Percentiles rank a stretch among this genome's conserved stretches.
phyloP scores from a whole-genome alignment of 2,329 filamentous ascomycete species.

The Coccinonectria pachysandricola region DNA sequence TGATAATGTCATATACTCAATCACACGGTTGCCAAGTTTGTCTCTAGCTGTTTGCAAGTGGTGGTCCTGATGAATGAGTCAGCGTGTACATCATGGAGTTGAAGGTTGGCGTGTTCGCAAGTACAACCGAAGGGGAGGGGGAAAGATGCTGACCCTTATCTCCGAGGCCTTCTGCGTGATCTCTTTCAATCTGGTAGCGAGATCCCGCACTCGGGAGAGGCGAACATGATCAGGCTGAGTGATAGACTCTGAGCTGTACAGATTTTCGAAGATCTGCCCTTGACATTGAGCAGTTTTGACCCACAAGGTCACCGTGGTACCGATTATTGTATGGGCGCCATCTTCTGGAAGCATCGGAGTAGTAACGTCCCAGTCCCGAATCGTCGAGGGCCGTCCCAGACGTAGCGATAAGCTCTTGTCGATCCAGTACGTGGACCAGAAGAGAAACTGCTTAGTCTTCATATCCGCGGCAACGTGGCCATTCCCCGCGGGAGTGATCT shows the following conservation, averaged over 20 bases:
- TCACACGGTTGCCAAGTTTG: not conserved
- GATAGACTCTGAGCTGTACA: conserved; percentile 5
- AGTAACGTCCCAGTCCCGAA: conserved; percentile 50
- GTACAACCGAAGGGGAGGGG: no score
- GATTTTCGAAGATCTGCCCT: conserved; percentile 5
- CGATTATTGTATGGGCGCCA: conserved; percentile 17
- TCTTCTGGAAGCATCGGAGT: conserved; percentile 23
- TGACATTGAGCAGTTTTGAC: conserved; percentile 4
- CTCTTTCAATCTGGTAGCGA: conserved; percentile 1
- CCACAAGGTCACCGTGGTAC: not conserved
- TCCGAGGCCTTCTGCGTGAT: not conserved
- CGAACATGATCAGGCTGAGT: conserved; percentile 1
- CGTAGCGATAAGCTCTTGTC: conserved; percentile 47
- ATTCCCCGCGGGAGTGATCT: no score
- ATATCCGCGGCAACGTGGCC: conserved; percentile 13
- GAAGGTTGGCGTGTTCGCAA: no score
- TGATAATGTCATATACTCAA: conserved; percentile 1
- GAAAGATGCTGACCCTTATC: not conserved
- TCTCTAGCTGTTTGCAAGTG: not conserved
- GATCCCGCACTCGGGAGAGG: not conserved
- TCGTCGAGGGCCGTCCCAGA: conserved; percentile 40
- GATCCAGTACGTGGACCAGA: conserved; percentile 48
- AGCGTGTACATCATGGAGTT: no score
- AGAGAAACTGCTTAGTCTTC: conserved; percentile 29
- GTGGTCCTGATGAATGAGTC: no score